phyloP scores from a whole-genome alignment of 2,329 filamentous ascomycete species.

The Chaetomium sp. region DNA sequence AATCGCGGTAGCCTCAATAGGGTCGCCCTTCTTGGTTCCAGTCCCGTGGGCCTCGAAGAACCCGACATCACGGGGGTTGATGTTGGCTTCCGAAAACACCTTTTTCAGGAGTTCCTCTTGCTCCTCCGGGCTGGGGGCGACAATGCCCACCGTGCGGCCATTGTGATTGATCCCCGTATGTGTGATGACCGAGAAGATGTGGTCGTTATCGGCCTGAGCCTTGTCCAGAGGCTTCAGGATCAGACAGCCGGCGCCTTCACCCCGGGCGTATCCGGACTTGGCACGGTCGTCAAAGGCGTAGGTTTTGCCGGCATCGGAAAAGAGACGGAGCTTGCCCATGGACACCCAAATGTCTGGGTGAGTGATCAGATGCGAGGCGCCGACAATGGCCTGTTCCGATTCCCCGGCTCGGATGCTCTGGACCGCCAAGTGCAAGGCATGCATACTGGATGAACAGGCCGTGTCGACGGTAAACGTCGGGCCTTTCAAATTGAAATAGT shows the following conservation, averaged over 20 bases:
- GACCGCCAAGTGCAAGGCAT: slow-evolving; percentile 23
- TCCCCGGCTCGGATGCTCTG: slow-evolving; percentile 23
- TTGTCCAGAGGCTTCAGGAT: slow-evolving; percentile 20
- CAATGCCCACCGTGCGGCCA: slow-evolving; percentile 23
- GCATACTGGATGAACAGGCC: slow-evolving; percentile 23
- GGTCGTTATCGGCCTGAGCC: slow-evolving; percentile 22
- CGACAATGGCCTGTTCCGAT: slow-evolving; percentile 23
- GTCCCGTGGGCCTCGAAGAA: slow-evolving; percentile 43
- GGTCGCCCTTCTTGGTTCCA: slow-evolving; percentile 42
- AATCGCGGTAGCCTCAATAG: slow-evolving; percentile 39
- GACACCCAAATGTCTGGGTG: slow-evolving; percentile 25
- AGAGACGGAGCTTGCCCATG: slow-evolving; percentile 23
- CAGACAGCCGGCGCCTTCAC: slow-evolving; percentile 20
- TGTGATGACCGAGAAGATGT: slow-evolving; percentile 21
- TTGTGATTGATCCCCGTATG: slow-evolving; percentile 24
- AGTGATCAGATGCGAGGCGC: slow-evolving; percentile 20
- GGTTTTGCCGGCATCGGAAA: slow-evolving; percentile 21
- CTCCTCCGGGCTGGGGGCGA: slow-evolving; percentile 18
- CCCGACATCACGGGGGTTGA: slow-evolving; percentile 23
- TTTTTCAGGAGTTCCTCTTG: slow-evolving; percentile 20
- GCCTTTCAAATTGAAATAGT: slow-evolving; percentile 23
- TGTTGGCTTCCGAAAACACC: slow-evolving; percentile 18
- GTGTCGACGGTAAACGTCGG: slow-evolving; percentile 23
- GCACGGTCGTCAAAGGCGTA: slow-evolving; percentile 24
- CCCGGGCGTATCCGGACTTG: slow-evolving; percentile 23